Percentiles rank a stretch among this genome's conserved stretches.
Evolutionary conservation across 208 protist species (phyloP).

Genomic region (Crithidia fasciculata): DNA sequence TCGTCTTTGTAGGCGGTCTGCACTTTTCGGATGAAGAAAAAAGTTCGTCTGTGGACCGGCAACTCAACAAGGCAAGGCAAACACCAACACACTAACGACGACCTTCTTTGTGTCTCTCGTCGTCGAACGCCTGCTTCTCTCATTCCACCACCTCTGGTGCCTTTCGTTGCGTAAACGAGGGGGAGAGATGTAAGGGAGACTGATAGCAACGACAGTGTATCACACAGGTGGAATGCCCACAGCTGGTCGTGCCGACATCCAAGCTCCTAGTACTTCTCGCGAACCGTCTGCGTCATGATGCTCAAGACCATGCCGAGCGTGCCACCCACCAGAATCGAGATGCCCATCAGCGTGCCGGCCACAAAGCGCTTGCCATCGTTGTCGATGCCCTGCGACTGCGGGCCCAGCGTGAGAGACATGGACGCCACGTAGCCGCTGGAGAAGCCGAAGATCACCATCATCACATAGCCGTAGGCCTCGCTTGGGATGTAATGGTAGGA

Average conservation of each 20-base stretch:
- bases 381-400: constrained; percentile 31
- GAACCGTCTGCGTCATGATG: constrained; percentile 53
- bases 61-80: no score
- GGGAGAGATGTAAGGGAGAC: background rate
- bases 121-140: background rate
- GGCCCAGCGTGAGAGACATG: constrained; percentile 62
- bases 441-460: constrained; percentile 59
- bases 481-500: constrained; percentile 62
- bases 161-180: background rate
- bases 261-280: constrained; percentile 15
- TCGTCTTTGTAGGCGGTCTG: no score
- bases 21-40: no score
- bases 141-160: background rate
- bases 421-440: constrained; percentile 64
- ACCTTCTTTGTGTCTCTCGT: no score
- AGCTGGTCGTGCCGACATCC: no score
- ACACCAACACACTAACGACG: no score
- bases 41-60: no score
- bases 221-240: background rate
- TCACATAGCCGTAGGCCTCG: constrained; percentile 52
- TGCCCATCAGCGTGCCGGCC: constrained; percentile 60
- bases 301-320: constrained; percentile 45
- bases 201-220: background rate
- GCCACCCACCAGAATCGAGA: constrained; percentile 56
- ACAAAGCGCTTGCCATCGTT: constrained; percentile 57